Percentiles rank a stretch among this genome's conserved stretches.
These are phyloP conservation scores for Acer saccharum DNA, from an alignment of 345 rosid genomes.

Conservation along the genomic window DNA sequence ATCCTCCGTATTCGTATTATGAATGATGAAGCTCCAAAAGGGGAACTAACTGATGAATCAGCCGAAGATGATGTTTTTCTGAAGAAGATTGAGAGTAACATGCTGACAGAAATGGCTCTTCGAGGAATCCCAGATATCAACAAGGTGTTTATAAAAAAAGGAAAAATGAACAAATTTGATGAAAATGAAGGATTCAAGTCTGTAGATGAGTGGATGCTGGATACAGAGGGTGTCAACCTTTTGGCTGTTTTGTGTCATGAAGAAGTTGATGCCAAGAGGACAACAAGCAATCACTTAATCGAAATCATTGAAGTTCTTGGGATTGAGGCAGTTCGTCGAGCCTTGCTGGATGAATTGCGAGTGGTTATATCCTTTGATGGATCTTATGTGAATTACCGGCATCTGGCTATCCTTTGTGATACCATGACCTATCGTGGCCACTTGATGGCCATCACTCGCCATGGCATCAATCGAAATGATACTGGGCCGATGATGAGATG, in stretches of 20 bases:
- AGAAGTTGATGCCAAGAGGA: constrained; percentile 87
- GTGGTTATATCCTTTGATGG: constrained; percentile 98
- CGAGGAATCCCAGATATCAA: constrained; percentile 95
- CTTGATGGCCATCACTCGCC: constrained; percentile 98
- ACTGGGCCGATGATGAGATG: constrained; percentile 99
- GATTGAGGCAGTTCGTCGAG: constrained; percentile 94
- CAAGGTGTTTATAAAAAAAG: constrained; percentile 88
- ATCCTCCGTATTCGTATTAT: constrained; percentile 93
- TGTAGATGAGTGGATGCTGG: constrained; percentile 94
- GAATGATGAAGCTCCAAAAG: constrained; percentile 95
- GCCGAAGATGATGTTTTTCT: constrained; percentile 98
- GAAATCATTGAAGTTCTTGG: constrained; percentile 98
- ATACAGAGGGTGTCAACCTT: constrained; percentile 98
- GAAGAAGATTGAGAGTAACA: constrained; percentile 93
- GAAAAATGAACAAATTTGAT: constrained; percentile 78
- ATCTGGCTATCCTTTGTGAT: constrained; percentile 94
- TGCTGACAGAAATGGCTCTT: constrained; percentile 98
- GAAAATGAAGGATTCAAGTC: constrained; percentile 82
- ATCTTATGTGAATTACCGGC: constrained; percentile 94
- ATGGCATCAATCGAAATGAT: constrained; percentile 94
- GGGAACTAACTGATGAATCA: constrained; percentile 81
- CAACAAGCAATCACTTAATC: constrained; percentile 94
- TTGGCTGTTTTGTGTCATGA: constrained; percentile 96
- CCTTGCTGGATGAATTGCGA: constrained; percentile 89
- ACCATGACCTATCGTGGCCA: constrained; percentile 99